Base-by-base conservation (phyloP, 306 rosid species). In the Erythrophleum fordii region DNA sequence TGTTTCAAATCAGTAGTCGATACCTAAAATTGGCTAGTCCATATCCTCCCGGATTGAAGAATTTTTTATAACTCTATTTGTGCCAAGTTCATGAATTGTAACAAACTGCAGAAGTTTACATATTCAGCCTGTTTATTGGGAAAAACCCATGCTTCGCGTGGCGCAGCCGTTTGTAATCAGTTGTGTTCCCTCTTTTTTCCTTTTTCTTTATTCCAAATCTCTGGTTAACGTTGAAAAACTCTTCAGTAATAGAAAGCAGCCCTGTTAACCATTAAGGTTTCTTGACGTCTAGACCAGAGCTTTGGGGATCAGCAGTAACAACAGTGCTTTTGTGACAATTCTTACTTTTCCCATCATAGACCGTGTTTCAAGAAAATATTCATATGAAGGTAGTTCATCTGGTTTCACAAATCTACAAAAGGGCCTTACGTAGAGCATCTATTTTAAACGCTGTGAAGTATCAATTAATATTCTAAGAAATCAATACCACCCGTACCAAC, bases 1-100 rank as follows among this genome's bases (percentile, higher is more conserved):
- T 68, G 77, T 82, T 26, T 79, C 31, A 58, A 73, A 75, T 70
- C 72, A 11, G 9, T 48, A 5, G 34, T 62, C 58, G 79, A 86
- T 3, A 25, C 70, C 59, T 82, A 42, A 78, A 56, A 61, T 71
- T 37, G 74, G 64, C 51, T 23, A 44, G 70, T 65, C 46, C 25
- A 31, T 78, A 59, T 76, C 69, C 39, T 58, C 45, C 66, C 39
- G 22, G 81, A 45, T 46, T 69, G 79, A 67, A 55, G 67, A 70
- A 44, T 72, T 77, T 42, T 13, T 39, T 9, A 18, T 49, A 26
- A 80, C 58, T 52, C 26, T 8, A 28, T 71, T 34, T 61, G 60
- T 45, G 65, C 74, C 13, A 74, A 68, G 80, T 77, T 71, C 55
- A 69, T 69, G 34, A 35, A 6, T 18, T 20, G 52, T 65, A 35